phyloP scores from a whole-genome alignment of 2,329 filamentous ascomycete genomes.

The Colletotrichum gloeosporioides region DNA sequence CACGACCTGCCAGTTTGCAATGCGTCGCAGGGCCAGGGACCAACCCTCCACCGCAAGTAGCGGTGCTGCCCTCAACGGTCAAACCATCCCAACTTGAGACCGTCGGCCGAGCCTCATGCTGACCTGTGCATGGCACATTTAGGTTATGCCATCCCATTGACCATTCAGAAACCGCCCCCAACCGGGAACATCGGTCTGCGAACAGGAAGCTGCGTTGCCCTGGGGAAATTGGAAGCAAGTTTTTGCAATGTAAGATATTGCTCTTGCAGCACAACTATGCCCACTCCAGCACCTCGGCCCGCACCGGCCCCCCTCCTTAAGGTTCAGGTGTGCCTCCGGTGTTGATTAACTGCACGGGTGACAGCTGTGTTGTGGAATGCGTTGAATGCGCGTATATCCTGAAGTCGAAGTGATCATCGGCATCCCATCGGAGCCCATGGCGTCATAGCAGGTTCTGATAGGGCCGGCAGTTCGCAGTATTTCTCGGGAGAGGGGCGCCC shows the following conservation, averaged over 20 bases:
- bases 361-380: neutral
- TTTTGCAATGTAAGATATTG: neutral
- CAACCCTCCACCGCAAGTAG: neutral
- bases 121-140: neutral
- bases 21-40: neutral
- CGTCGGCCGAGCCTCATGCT: neutral
- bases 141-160: neutral
- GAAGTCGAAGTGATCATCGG: neutral
- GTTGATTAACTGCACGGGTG: neutral
- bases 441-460: neutral
- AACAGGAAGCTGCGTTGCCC: neutral
- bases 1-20: neutral
- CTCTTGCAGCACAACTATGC: neutral
- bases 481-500: neutral
- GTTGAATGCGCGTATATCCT: neutral
- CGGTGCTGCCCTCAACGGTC: neutral
- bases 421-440: neutral
- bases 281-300: constrained; percentile 14
- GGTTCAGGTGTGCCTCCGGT: neutral
- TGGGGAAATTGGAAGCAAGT: neutral
- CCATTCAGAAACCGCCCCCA: neutral
- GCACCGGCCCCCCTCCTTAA: neutral
- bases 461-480: constrained; percentile 4
- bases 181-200: neutral
- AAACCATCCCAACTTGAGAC: neutral